These are phyloP conservation scores for Geotrichum bryndzae DNA, from an alignment of 1,139 yeast genomes.

Conservation along the genomic window DNA sequence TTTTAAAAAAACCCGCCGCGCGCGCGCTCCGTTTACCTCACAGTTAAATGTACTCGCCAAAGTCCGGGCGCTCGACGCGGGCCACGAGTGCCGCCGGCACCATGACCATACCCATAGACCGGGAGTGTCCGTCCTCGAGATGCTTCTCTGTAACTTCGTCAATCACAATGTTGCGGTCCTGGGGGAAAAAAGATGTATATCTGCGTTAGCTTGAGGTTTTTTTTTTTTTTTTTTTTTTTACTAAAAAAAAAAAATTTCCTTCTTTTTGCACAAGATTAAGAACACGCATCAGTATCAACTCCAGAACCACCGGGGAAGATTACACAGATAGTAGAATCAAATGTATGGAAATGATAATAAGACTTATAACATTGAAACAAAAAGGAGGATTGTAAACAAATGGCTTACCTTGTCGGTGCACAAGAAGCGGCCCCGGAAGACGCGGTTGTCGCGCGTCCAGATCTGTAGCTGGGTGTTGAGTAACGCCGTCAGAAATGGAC, in stretches of 20 bases:
- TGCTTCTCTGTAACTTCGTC: conserved; percentile 8
- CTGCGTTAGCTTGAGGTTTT: background rate
- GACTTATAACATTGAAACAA: background rate
- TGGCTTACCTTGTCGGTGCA: conserved; percentile 12
- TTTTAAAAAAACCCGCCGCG: no score
- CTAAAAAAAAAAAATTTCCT: background rate
- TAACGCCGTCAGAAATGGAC: conserved; percentile 4
- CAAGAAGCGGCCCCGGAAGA: conserved; percentile 1
- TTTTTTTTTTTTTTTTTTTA: no score
- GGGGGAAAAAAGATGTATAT: background rate
- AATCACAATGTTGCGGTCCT: conserved; percentile 10
- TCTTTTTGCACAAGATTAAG: background rate
- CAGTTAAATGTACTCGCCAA: background rate
- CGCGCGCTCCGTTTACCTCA: no score
- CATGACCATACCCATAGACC: conserved; percentile 12
- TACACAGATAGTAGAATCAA: background rate
- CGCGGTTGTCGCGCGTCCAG: conserved; percentile 6
- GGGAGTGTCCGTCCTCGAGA: background rate
- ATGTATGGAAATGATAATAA: background rate
- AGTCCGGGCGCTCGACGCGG: conserved; percentile 2
- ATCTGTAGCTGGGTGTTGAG: conserved; percentile 3
- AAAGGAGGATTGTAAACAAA: background rate
- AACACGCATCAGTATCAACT: background rate
- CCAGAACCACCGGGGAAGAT: background rate
- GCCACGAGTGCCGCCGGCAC: conserved; percentile 9